These are phyloP conservation scores for Myxozyma geophila DNA, from an alignment of 805 yeast genomes.

Conservation along the genomic window DNA sequence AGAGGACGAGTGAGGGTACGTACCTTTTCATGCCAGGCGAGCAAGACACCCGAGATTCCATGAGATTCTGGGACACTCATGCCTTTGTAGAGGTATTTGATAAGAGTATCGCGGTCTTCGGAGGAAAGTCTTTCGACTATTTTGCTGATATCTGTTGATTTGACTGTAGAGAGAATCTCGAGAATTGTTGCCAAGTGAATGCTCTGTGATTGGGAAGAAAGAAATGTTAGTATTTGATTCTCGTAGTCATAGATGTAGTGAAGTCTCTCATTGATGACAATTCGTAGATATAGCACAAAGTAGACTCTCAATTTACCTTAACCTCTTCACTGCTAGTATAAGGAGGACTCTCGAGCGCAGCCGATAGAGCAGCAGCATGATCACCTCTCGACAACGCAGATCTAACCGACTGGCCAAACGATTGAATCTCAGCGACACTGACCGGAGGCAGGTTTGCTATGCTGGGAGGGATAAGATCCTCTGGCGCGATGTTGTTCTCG, in stretches of 20 bases:
- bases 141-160: slow-evolving; percentile 66
- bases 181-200: slow-evolving; percentile 61
- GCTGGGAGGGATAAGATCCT: slow-evolving; percentile 65
- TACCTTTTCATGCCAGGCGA: slow-evolving; percentile 87
- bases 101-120: slow-evolving; percentile 74
- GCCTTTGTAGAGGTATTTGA: slow-evolving; percentile 84
- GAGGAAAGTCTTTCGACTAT: slow-evolving; percentile 63
- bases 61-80: slow-evolving; percentile 66
- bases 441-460: slow-evolving; percentile 47
- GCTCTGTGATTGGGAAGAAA: slow-evolving; percentile 33
- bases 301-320: slow-evolving; percentile 45
- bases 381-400: slow-evolving; percentile 72
- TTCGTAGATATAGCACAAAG: background rate
- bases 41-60: slow-evolving; percentile 73
- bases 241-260: background rate
- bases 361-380: slow-evolving; percentile 64
- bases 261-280: slow-evolving; percentile 15
- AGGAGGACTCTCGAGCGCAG: slow-evolving; percentile 75
- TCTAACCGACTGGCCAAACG: slow-evolving; percentile 50
- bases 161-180: slow-evolving; percentile 70
- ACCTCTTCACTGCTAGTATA: slow-evolving; percentile 71
- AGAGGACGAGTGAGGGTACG: background rate
- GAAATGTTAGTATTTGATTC: background rate
- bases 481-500: slow-evolving; percentile 64
- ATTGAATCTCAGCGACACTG: slow-evolving; percentile 58